phyloP scores from a whole-genome alignment of 108 stramenopile species.

The Bacterosira constricta region DNA sequence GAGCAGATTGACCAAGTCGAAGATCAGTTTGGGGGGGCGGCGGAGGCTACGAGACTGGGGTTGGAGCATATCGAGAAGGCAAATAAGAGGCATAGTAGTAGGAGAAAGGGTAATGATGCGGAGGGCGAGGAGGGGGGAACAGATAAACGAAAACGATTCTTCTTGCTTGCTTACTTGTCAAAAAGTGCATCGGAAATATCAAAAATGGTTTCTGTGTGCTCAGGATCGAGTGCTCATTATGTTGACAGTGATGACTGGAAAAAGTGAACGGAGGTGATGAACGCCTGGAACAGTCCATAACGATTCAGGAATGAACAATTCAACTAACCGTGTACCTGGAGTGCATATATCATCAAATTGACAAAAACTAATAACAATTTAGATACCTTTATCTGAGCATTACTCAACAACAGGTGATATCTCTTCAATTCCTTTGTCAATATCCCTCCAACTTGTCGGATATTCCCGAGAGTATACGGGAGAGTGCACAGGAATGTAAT shows the following conservation, averaged over 20 bases:
- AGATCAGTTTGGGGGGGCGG: slow-evolving; percentile 15
- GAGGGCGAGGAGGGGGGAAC: not conserved
- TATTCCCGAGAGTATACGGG: slow-evolving; percentile 75
- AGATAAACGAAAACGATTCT: slow-evolving; percentile 9
- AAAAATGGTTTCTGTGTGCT: slow-evolving; percentile 29
- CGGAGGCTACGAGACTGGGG: slow-evolving; percentile 17
- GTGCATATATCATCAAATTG: not conserved
- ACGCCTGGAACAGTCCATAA: too few species aligned
- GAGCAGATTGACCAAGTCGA: slow-evolving; percentile 30
- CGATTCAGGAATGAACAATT: too few species aligned
- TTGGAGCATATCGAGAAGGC: slow-evolving; percentile 34
- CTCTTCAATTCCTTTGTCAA: slow-evolving; percentile 57
- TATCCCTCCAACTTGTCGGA: slow-evolving; percentile 77
- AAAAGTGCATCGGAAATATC: slow-evolving; percentile 12
- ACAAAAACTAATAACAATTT: not conserved
- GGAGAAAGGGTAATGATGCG: not conserved
- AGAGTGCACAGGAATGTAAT: slow-evolving; percentile 53
- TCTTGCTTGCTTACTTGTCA: slow-evolving; percentile 13
- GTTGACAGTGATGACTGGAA: slow-evolving; percentile 21
- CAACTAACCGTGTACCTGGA: too few species aligned
- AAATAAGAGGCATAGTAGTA: slow-evolving; percentile 20
- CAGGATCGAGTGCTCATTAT: slow-evolving; percentile 30
- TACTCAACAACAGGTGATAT: slow-evolving; percentile 12
- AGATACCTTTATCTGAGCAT: not conserved
- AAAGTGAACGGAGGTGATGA: not conserved